These are phyloP conservation scores for Toxoplasma gondii DNA, from an alignment of 169 alveolate genomes.

Conservation along the genomic window DNA sequence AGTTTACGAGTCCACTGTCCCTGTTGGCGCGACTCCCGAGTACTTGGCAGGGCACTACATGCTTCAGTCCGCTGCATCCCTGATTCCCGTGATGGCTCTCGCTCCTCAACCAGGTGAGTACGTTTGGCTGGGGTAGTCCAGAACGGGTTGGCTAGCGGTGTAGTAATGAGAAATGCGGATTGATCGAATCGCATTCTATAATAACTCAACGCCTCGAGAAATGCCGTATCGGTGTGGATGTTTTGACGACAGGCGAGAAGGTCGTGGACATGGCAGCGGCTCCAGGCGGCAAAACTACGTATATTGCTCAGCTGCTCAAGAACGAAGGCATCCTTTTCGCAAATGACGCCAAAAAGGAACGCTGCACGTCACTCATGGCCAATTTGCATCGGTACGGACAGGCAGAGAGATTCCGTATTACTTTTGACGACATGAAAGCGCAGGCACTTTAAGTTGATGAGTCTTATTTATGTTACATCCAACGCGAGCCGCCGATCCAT, in stretches of 20 bases:
- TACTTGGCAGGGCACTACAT: constrained; percentile 94
- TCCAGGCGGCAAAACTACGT: constrained; percentile 91
- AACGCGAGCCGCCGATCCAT: neutral
- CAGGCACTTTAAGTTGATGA: too few relatives aligned
- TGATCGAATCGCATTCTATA: too few relatives aligned
- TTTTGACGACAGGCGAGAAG: constrained; percentile 75
- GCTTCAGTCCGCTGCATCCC: constrained; percentile 92
- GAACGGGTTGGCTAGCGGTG: neutral
- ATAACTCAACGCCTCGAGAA: too few relatives aligned
- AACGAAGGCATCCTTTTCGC: constrained; percentile 91
- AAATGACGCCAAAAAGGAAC: constrained; percentile 89
- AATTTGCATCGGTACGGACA: constrained; percentile 50
- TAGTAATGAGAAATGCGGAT: neutral
- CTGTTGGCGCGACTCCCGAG: constrained; percentile 95
- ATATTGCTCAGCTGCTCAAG: constrained; percentile 92
- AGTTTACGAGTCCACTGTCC: constrained; percentile 90
- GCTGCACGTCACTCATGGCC: constrained; percentile 60
- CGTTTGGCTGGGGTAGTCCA: neutral
- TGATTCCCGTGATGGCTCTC: constrained; percentile 92
- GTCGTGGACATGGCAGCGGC: constrained; percentile 95
- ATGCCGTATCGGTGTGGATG: neutral
- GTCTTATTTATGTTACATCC: neutral
- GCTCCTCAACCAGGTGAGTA: constrained; percentile 88
- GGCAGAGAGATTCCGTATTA: neutral
- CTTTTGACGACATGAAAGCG: too few relatives aligned